Conservation (phyloP, 768 basidiomycete species). For the Calvatia gigantea region DNA sequence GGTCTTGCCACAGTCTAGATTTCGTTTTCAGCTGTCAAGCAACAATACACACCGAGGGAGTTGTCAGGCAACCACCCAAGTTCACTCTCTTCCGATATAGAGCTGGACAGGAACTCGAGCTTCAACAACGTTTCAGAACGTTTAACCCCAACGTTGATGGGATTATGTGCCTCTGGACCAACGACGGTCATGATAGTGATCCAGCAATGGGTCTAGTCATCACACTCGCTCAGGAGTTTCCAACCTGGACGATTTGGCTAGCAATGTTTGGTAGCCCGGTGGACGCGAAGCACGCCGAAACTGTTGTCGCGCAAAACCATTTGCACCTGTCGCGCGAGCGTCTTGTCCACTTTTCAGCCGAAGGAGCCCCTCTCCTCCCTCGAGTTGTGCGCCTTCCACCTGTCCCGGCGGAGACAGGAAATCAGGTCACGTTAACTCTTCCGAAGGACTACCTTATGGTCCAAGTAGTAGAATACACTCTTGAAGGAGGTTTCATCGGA, state of each 20-base stretch:
- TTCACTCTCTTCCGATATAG: slow-evolving; percentile 10
- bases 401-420: neutral
- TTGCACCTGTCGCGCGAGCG: slow-evolving; percentile 11
- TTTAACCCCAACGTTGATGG: neutral
- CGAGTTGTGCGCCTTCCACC: slow-evolving; percentile 1
- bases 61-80: neutral
- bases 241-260: slow-evolving; percentile 25
- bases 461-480: neutral
- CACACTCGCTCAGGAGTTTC: slow-evolving; percentile 27
- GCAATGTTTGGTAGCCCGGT: slow-evolving; percentile 23
- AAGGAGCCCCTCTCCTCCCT: neutral
- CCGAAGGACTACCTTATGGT: neutral
- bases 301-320: slow-evolving; percentile 9
- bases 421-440: neutral
- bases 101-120: slow-evolving; percentile 17
- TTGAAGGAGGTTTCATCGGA: neutral
- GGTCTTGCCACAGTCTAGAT: slow-evolving; percentile 6
- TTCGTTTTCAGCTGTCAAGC: slow-evolving; percentile 15
- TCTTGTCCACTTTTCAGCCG: neutral
- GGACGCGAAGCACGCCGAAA: slow-evolving; percentile 14
- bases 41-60: neutral
- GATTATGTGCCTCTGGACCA: neutral
- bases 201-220: slow-evolving; percentile 28
- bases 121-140: slow-evolving; percentile 13
- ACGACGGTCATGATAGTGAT: slow-evolving; percentile 26